Percentiles rank a stretch among this genome's conserved stretches.
Evolutionary conservation across 179 eudicot genomes (phyloP).

Genomic region (Amaranthus tricolor): DNA sequence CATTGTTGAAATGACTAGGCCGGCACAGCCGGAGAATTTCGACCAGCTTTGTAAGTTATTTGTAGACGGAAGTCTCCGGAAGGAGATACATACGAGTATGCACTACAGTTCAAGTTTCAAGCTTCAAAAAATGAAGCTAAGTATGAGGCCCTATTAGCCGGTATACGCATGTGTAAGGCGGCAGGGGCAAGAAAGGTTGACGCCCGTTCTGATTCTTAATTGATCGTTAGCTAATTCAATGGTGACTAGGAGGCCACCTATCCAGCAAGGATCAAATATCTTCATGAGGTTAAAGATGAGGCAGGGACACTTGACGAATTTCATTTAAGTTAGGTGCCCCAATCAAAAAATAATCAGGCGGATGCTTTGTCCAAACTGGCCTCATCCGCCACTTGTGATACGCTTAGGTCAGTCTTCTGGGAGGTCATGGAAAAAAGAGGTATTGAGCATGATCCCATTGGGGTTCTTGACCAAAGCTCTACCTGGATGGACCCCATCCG

Average conservation of each 20-base stretch:
- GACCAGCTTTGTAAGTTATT: background rate
- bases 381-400: background rate
- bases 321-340: background rate
- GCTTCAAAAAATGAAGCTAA: no score
- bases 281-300: background rate
- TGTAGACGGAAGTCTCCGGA: background rate
- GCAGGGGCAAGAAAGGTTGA: background rate
- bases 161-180: background rate
- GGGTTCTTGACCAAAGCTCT: no score
- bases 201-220: background rate
- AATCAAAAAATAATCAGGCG: background rate
- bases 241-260: background rate
- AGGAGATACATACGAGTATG: background rate
- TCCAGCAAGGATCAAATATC: background rate
- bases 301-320: background rate
- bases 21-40: background rate
- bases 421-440: no score
- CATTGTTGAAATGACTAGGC: background rate
- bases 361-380: background rate
- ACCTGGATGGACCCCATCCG: no score
- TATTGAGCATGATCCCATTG: no score
- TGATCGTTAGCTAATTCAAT: background rate
- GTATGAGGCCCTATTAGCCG: background rate
- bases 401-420: background rate
- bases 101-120: background rate